A percentile compares a stretch with the other conserved stretches of the same genome.
These are phyloP conservation scores for Nyctanthes arbortristis DNA, from an alignment of 257 asterid genomes.

Conservation along the genomic window DNA sequence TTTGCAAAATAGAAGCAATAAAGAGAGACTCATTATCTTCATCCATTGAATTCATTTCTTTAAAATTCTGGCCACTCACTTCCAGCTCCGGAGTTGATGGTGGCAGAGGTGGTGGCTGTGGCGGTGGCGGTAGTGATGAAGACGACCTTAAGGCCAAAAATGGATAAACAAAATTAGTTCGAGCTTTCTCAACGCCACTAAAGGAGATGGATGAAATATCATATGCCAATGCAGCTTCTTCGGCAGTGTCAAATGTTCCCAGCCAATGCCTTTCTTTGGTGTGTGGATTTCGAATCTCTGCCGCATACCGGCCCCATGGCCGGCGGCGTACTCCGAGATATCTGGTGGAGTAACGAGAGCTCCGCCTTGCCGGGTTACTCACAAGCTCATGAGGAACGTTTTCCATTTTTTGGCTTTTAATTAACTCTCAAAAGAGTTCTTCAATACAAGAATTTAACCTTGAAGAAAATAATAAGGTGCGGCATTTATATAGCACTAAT, in stretches of 20 bases:
- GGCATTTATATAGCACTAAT: neutral
- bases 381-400: constrained; percentile 22
- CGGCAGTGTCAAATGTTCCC: constrained; percentile 40
- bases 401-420: constrained; percentile 18
- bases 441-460: too few species aligned
- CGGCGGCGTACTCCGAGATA: constrained; percentile 40
- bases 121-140: constrained; percentile 1
- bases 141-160: neutral
- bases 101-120: constrained; percentile 17
- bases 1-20: constrained; percentile 48
- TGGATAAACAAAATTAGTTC: constrained; percentile 36
- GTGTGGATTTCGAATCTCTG: constrained; percentile 38
- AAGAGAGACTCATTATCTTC: constrained; percentile 39
- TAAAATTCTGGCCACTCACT: constrained; percentile 14
- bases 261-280: constrained; percentile 44
- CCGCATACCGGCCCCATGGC: constrained; percentile 39
- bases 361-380: constrained; percentile 28
- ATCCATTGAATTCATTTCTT: constrained; percentile 6
- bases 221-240: constrained; percentile 40
- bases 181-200: constrained; percentile 34
- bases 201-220: constrained; percentile 37
- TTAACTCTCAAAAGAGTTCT: neutral
- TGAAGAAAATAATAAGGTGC: too few species aligned
- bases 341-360: constrained; percentile 36
- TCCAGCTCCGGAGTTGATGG: constrained; percentile 17